A percentile compares a stretch with the other conserved stretches of the same genome.
Evolutionary conservation across 768 basidiomycete species (phyloP).

Genomic region (Kwoniella europaea): DNA sequence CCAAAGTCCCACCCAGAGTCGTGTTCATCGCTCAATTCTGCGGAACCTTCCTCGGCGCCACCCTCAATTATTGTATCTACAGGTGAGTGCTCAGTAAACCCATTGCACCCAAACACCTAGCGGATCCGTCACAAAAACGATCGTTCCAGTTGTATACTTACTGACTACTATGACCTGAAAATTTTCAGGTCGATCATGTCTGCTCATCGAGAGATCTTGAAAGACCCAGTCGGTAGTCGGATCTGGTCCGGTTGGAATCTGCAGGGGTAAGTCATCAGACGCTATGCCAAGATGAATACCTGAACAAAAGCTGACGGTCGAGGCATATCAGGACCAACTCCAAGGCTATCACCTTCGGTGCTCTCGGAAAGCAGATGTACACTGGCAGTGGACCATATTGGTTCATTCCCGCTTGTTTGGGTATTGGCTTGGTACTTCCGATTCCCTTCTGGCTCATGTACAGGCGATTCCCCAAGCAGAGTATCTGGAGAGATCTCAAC

Average conservation of each 20-base stretch:
- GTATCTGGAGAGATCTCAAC: slow-evolving; percentile 61
- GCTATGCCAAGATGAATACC: too few species aligned
- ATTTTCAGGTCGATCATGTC: slow-evolving; percentile 62
- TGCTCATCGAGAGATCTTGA: slow-evolving; percentile 63
- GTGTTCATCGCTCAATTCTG: slow-evolving; percentile 65
- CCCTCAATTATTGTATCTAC: slow-evolving; percentile 61
- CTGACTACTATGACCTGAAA: not conserved
- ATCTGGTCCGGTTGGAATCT: slow-evolving; percentile 14
- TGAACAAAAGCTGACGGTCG: too few species aligned
- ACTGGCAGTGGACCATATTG: slow-evolving; percentile 63
- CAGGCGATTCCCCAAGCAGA: slow-evolving; percentile 49
- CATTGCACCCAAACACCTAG: not conserved
- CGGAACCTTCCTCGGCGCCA: slow-evolving; percentile 65
- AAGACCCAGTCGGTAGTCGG: slow-evolving; percentile 64
- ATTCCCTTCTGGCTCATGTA: slow-evolving; percentile 64
- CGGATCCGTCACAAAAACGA: too few species aligned
- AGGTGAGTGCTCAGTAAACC: slow-evolving; percentile 35
- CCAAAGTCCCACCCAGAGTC: slow-evolving; percentile 21
- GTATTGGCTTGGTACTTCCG: slow-evolving; percentile 63
- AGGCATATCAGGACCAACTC: slow-evolving; percentile 63
- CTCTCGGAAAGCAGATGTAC: slow-evolving; percentile 45
- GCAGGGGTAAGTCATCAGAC: slow-evolving; percentile 8
- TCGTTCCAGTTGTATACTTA: too few species aligned
- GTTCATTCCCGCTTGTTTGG: slow-evolving; percentile 60
- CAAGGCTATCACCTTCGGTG: slow-evolving; percentile 66